phyloP scores from a whole-genome alignment of 495 filamentous ascomycete genomes.

The Sphaerosporella brunnea region DNA sequence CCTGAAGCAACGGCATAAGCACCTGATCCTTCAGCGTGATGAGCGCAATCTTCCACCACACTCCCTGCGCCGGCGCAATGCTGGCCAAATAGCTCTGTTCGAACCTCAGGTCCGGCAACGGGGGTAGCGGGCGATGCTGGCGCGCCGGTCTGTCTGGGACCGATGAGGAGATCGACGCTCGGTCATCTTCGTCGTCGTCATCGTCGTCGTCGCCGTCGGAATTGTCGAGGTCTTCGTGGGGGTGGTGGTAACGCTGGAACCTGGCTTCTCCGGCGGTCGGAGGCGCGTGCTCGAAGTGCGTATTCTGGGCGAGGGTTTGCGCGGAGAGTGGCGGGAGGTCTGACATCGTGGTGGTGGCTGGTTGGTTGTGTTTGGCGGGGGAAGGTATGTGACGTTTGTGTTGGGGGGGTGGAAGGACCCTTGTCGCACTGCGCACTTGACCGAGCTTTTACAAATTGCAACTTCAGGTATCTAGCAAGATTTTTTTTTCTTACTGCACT shows the following conservation, averaged over 20 bases:
- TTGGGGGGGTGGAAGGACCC: no score
- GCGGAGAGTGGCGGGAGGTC: conserved; percentile 12
- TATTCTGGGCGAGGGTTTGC: conserved; percentile 16
- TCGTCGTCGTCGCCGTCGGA: conserved; percentile 8
- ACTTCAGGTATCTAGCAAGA: no score
- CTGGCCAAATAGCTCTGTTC: conserved; percentile 93
- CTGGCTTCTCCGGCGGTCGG: conserved; percentile 12
- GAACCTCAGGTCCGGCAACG: conserved; percentile 82
- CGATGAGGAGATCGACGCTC: conserved; percentile 17
- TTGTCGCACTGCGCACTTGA: no score
- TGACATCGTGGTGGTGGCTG: conserved; percentile 5
- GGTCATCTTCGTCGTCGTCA: conserved; percentile 10
- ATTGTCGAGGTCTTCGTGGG: no score
- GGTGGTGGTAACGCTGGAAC: not conserved
- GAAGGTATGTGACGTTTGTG: not conserved
- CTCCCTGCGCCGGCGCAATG: conserved; percentile 50
- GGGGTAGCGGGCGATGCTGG: conserved; percentile 45
- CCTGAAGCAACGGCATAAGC: conserved; percentile 23
- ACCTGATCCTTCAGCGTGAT: conserved; percentile 86
- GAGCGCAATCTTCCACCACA: conserved; percentile 56
- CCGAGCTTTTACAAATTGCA: no score
- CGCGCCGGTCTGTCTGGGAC: not conserved
- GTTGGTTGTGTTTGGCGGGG: not conserved
- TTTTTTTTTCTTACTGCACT: no score
- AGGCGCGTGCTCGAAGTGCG: conserved; percentile 13